Percentiles rank a stretch among this genome's conserved stretches.
phyloP scores from a whole-genome alignment of 805 yeast genomes.

The Metschnikowia bowlesiae region DNA sequence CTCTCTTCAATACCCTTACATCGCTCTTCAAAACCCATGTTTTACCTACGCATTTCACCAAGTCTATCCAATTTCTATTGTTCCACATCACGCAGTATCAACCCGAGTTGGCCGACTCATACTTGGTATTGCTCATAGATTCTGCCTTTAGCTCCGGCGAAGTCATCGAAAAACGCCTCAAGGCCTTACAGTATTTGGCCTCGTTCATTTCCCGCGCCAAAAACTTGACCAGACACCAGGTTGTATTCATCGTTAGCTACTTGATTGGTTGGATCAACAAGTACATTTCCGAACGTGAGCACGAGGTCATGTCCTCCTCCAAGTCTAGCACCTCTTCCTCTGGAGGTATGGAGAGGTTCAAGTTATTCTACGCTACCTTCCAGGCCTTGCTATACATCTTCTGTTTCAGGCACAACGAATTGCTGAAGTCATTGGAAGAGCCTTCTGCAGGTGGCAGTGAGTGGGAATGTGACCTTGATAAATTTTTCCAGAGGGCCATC shows the following conservation, averaged over 20 bases:
- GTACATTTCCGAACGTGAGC: conserved; percentile 79
- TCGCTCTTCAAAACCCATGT: conserved; percentile 77
- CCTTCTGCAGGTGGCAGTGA: conserved; percentile 23
- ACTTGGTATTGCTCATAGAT: conserved; percentile 75
- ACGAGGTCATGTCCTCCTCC: conserved; percentile 56
- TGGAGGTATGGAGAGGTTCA: conserved; percentile 87
- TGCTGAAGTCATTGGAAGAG: conserved; percentile 35
- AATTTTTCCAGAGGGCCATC: conserved; percentile 79
- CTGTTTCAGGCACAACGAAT: conserved; percentile 73
- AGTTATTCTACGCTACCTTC: conserved; percentile 82
- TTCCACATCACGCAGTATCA: conserved; percentile 80
- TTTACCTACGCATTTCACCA: conserved; percentile 87
- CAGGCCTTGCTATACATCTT: conserved; percentile 89
- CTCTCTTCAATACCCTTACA: conserved; percentile 66
- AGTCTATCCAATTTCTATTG: conserved; percentile 78
- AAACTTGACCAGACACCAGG: conserved; percentile 63
- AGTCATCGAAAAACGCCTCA: conserved; percentile 69
- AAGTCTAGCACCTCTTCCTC: conserved; percentile 19
- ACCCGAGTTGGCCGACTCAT: conserved; percentile 80
- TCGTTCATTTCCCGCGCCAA: conserved; percentile 88
- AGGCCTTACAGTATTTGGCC: conserved; percentile 87
- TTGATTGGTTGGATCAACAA: conserved; percentile 79
- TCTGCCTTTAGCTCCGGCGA: conserved; percentile 70
- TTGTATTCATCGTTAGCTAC: conserved; percentile 77
- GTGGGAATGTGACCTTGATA: conserved; percentile 82